Percentiles rank a stretch among this genome's conserved stretches.
These are phyloP conservation scores for Potentilla sterilis DNA, from an alignment of 306 rosid species.

Conservation along the genomic window DNA sequence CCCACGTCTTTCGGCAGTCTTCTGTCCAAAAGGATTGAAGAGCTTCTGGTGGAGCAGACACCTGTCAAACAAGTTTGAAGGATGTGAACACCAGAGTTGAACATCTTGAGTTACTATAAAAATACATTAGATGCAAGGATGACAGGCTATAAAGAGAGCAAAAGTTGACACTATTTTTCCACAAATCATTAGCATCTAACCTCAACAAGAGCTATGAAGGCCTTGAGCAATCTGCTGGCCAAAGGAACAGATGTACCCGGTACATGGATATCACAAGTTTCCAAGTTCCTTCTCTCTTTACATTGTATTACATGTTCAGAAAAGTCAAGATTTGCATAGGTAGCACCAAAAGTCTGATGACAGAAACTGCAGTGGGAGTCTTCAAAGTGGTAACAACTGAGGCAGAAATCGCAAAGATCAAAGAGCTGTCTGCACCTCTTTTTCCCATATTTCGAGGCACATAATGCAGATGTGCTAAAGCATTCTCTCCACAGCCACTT, in stretches of 20 bases:
- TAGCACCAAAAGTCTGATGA: conserved; percentile 54
- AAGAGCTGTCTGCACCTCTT: conserved; percentile 67
- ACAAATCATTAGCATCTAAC: conserved; percentile 43
- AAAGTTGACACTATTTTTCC: conserved; percentile 6
- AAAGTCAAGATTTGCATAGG: conserved; percentile 44
- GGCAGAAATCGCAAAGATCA: conserved; percentile 68
- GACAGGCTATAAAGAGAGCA: conserved; percentile 13
- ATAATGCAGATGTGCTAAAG: conserved; percentile 52
- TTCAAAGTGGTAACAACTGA: conserved; percentile 56
- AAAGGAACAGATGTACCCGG: conserved; percentile 68
- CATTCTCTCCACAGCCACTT: conserved; percentile 93
- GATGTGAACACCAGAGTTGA: not conserved
- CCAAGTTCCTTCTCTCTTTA: conserved; percentile 43
- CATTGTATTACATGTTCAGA: conserved; percentile 67
- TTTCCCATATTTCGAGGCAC: conserved; percentile 68
- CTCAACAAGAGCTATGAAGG: conserved; percentile 69
- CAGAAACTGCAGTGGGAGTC: conserved; percentile 79
- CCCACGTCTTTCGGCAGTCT: conserved; percentile 70
- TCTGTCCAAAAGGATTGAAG: conserved; percentile 69
- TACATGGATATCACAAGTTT: conserved; percentile 34
- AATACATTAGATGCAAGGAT: conserved; percentile 13
- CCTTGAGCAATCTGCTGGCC: conserved; percentile 72
- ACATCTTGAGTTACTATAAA: not conserved
- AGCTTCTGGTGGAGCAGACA: conserved; percentile 72
- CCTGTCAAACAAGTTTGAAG: conserved; percentile 48